Conservation (phyloP, 1,284 basidiomycete species). For the Leccinum fallax region DNA sequence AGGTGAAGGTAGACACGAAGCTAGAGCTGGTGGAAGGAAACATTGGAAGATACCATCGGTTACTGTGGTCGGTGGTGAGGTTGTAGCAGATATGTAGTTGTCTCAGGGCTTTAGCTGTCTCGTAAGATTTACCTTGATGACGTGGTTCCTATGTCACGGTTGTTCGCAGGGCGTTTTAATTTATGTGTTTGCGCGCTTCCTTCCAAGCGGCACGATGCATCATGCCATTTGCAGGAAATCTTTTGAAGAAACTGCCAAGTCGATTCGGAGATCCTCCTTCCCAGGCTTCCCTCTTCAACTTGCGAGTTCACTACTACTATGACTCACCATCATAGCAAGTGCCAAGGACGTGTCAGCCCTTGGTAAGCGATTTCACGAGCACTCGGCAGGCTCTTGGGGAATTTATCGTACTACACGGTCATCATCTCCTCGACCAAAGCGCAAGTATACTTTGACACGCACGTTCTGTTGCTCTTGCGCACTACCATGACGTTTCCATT, state of each 20-base stretch:
- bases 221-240: constrained; percentile 74
- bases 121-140: too few species aligned
- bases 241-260: constrained; percentile 49
- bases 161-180: constrained; percentile 71
- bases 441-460: constrained; percentile 81
- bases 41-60: not conserved
- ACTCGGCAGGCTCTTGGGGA: constrained; percentile 66
- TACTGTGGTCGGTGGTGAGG: constrained; percentile 30
- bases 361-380: constrained; percentile 86
- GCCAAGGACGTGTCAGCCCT: constrained; percentile 70
- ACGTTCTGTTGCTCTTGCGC: constrained; percentile 77
- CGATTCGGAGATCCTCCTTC: constrained; percentile 40
- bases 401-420: constrained; percentile 65
- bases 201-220: constrained; percentile 81
- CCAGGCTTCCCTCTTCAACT: constrained; percentile 46
- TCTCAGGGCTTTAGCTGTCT: not conserved
- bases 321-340: constrained; percentile 70
- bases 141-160: constrained; percentile 72
- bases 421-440: constrained; percentile 89
- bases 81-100: constrained; percentile 15
- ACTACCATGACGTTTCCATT: constrained; percentile 92
- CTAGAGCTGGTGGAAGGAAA: not conserved
- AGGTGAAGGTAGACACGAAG: constrained; percentile 23
- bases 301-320: constrained; percentile 63
- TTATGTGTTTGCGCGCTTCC: constrained; percentile 93